Base-by-base conservation (phyloP, 73 alveolate species). In the Loxodes magnus region DNA sequence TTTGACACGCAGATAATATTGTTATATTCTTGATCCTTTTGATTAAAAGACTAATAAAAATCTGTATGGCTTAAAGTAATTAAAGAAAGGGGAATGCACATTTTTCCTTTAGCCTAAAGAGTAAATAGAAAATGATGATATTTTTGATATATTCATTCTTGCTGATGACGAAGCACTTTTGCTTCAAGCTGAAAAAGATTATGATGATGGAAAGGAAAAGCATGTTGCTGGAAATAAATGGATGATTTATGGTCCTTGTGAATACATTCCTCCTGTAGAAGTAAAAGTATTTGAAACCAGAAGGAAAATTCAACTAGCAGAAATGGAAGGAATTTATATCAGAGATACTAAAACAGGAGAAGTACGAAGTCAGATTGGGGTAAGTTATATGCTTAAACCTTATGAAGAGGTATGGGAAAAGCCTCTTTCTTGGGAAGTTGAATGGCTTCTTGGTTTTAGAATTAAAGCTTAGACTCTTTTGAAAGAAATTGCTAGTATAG, bases 161-260 rank as follows among this genome's bases (percentile, higher is more conserved):
- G 79, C 74, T 10, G 94, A 81, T 44, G 88, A 81, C 27, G 94
- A 81, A 46, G 88, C 89, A 9, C 38, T 81, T 10, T 43, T 81
- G 21, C 51, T 81, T 10, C 68, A 69, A 23, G 94, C 94, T 10
- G 41, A 31, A 3, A 39, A 64, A n/a, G 56, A 34, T 7, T 30
- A 51, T 57, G 53, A 46, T 12, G 59, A 64, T 34, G 66, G 56
- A 4, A 67, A 46, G 26, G 20, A 46, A 27, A 29, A 17, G 4
- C 42, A 59, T 56, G 37, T 28, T 6, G 71, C 93, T 25, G 94
- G 94, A 30, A 49, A 57, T 16, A 70, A 38, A 33, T 81, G 94
- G 94, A 76, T 81, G 72, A 56, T 81, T 20, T 51, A 71, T 31
- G 94, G 94, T 4, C 94, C 94, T 10, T 30, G 82, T 25, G 89